A percentile compares a stretch with the other conserved stretches of the same genome.
These are phyloP conservation scores for Vicia faba DNA, from an alignment of 306 rosid species.

Conservation along the genomic window DNA sequence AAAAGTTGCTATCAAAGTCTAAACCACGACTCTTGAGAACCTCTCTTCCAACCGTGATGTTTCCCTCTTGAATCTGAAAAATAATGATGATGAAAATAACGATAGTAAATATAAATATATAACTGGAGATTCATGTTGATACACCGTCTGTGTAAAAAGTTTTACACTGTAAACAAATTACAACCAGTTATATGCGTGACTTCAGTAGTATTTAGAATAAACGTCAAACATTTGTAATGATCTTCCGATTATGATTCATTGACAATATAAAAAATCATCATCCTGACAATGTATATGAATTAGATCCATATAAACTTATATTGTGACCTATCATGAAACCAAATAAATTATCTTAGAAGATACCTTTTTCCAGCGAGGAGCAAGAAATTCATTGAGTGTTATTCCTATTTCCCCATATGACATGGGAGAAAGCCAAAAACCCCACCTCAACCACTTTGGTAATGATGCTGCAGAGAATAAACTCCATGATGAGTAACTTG, in stretches of 20 bases:
- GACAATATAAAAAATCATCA: neutral
- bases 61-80: slow-evolving; percentile 52
- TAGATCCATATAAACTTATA: neutral
- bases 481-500: slow-evolving; percentile 32
- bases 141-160: too few species aligned
- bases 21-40: slow-evolving; percentile 54
- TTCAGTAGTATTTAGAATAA: too few species aligned
- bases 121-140: too few species aligned
- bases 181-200: too few species aligned
- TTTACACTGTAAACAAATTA: too few species aligned
- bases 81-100: neutral
- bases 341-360: slow-evolving; percentile 9
- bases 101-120: neutral
- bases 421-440: slow-evolving; percentile 67
- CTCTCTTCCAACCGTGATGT: slow-evolving; percentile 45
- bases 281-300: neutral
- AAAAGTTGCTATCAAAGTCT: slow-evolving; percentile 47
- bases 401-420: slow-evolving; percentile 63
- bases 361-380: slow-evolving; percentile 72
- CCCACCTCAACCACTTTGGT: slow-evolving; percentile 63
- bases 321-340: slow-evolving; percentile 18
- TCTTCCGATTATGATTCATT: neutral
- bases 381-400: slow-evolving; percentile 58
- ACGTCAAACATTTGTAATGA: neutral
- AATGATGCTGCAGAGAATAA: slow-evolving; percentile 56